phyloP scores from a whole-genome alignment of 2,329 filamentous ascomycete genomes.

The Venturia pyrina region DNA sequence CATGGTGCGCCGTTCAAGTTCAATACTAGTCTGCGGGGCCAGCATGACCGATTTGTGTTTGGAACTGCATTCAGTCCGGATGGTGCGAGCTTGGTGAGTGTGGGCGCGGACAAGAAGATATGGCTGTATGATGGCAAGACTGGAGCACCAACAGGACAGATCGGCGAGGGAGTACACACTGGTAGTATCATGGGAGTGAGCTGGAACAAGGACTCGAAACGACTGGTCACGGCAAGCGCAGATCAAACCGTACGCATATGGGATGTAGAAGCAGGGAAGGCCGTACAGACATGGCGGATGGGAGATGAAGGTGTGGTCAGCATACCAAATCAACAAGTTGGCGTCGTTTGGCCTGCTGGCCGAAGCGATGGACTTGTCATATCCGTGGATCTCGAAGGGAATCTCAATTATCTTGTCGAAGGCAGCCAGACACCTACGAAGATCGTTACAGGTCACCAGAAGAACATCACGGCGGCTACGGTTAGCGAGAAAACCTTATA shows the following conservation, averaged over 20 bases:
- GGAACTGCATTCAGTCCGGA: conserved; percentile 85
- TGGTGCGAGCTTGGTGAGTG: conserved; percentile 69
- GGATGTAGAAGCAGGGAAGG: conserved; percentile 73
- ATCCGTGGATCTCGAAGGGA: conserved; percentile 76
- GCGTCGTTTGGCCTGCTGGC: conserved; percentile 79
- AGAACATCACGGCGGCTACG: conserved; percentile 72
- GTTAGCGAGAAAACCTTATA: conserved; percentile 57
- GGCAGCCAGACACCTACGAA: conserved; percentile 59
- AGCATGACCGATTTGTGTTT: conserved; percentile 84
- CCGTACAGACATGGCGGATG: conserved; percentile 73
- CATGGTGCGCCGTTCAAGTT: conserved; percentile 96
- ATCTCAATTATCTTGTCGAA: conserved; percentile 78
- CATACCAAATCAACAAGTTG: conserved; percentile 81
- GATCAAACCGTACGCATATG: conserved; percentile 87
- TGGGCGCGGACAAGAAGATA: conserved; percentile 85
- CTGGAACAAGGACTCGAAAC: conserved; percentile 79
- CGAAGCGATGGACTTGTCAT: conserved; percentile 81
- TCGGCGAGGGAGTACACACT: conserved; percentile 77
- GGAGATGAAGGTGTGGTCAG: conserved; percentile 63
- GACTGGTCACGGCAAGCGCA: conserved; percentile 81
- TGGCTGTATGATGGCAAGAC: conserved; percentile 96
- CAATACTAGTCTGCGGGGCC: conserved; percentile 65
- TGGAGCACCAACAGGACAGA: conserved; percentile 66
- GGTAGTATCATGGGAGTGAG: conserved; percentile 89
- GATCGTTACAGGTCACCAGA: conserved; percentile 79